Conservation (phyloP, 2,329 filamentous ascomycete genomes). For the Emmonsiellopsis sp. region DNA sequence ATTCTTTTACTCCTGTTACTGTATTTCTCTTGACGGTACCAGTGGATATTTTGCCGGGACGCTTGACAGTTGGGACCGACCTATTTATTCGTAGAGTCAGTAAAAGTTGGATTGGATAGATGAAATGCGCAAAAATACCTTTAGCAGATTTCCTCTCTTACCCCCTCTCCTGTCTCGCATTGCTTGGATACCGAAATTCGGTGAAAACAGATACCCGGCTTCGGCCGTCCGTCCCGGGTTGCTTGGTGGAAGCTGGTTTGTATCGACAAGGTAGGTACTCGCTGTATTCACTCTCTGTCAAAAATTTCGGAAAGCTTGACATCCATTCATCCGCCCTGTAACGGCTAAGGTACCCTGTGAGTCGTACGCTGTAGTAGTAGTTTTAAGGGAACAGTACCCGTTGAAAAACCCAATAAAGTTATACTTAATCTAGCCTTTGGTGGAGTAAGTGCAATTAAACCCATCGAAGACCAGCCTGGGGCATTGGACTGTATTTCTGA, state of each 20-base stretch:
- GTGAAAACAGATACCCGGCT: neutral
- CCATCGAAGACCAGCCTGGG: neutral
- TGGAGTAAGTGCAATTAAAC: neutral
- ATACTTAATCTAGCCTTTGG: slow-evolving; percentile 2
- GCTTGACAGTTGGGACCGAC: neutral
- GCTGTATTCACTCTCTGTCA: neutral
- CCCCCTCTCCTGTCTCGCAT: too few species aligned
- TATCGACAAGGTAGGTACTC: neutral
- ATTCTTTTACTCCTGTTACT: too few species aligned
- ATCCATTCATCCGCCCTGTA: neutral
- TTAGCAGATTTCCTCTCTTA: too few species aligned
- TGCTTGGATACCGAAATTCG: too few species aligned
- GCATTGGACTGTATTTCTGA: neutral
- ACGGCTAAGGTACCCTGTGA: neutral
- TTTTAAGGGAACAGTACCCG: slow-evolving; percentile 2
- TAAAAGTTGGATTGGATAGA: neutral
- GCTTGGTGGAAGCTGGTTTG: neutral
- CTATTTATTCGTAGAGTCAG: neutral
- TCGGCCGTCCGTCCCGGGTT: neutral
- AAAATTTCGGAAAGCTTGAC: neutral
- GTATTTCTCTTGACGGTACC: neutral
- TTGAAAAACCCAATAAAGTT: slow-evolving; percentile 6
- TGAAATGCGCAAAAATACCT: neutral
- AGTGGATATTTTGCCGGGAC: neutral
- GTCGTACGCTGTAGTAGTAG: neutral